Evolutionary conservation across 2,329 filamentous ascomycete genomes (phyloP), one percentile per base, ranked within the genome.

Genomic region (Didymella glomerata): DNA sequence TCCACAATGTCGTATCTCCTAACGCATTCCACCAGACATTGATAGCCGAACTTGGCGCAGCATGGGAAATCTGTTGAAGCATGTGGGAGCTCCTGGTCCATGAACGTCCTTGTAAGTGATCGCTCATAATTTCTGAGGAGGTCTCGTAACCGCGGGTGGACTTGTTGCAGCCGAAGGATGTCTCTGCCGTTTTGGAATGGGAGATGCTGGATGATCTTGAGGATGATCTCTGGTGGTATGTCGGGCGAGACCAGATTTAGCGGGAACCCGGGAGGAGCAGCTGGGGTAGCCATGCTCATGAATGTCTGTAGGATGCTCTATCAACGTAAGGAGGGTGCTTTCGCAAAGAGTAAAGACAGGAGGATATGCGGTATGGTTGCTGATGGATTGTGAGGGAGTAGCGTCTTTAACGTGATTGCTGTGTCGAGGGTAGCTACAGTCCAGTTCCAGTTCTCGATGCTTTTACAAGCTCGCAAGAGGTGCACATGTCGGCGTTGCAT

Each of bases 1-100:
- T 76, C 74, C 10, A 74, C 53, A 1, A 66, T 47, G 40, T 76
- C 67, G 54, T 76, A 76, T 16, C 56, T 64, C n/a, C 56, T 55
- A 2, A 73, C 69, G 28, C 73, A 76, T 9, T 64, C 28, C 2
- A 61, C 54, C 9, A 76, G 61, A 70, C 72, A 76, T n/a, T 50
- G 48, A 28, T 71, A 66, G 1, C 51, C 59, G 16, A 64, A 46
- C 1, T 45, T 46, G 1, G 45, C 41, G 24, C 62, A 52, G 44
- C 54, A 63, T 2, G 68, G 63, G 25, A 76, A 76, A 38, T 76
- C 74, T 0, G 59, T 65, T 5, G 54, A 57, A 0, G 71, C 72
- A 34, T 76, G 72, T 0, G 64, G 67, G 8, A 75, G 66, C 50
- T 74, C 67, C 36, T 60, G 68, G 1, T 45, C 48, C 38, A 70